These are phyloP conservation scores for Durusdinium trenchii DNA, from an alignment of 73 alveolate species.

Conservation along the genomic window DNA sequence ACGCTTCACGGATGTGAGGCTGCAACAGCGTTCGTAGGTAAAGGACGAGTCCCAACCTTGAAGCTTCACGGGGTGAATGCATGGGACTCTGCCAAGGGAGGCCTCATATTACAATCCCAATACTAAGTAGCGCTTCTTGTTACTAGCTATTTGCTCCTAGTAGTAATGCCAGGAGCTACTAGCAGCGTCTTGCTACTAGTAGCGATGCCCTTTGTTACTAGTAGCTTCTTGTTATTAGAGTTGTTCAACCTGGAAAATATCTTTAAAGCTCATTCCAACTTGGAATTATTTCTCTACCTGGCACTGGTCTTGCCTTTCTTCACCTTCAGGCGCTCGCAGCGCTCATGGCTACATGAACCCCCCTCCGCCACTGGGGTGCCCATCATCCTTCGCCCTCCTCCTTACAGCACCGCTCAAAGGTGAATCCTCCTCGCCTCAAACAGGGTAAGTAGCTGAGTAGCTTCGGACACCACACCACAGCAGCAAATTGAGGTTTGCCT, in stretches of 20 bases:
- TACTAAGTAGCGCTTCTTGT: no score
- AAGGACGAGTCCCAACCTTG: constrained; percentile 94
- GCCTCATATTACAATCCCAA: no score
- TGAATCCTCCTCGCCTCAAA: constrained; percentile 69
- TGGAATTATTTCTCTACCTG: no score
- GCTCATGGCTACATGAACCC: background rate
- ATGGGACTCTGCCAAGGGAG: no score
- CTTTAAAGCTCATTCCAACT: background rate
- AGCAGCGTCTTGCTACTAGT: background rate
- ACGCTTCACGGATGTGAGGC: constrained; percentile 47
- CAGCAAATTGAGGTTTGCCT: no score
- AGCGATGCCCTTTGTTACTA: no score
- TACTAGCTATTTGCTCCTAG: no score
- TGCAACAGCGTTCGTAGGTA: constrained; percentile 83
- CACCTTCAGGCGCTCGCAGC: background rate
- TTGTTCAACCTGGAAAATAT: no score
- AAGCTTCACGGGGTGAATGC: background rate
- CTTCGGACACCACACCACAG: background rate
- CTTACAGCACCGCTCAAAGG: constrained; percentile 65
- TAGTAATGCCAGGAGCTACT: background rate
- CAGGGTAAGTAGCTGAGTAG: background rate
- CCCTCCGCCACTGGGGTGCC: background rate
- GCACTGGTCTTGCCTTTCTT: background rate
- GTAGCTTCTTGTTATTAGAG: background rate
- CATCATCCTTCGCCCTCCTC: constrained; percentile 52